Evolutionary conservation across 1,139 yeast genomes (phyloP), one percentile per base, ranked within the genome.

Genomic region (Yamadazyma buinensis): DNA sequence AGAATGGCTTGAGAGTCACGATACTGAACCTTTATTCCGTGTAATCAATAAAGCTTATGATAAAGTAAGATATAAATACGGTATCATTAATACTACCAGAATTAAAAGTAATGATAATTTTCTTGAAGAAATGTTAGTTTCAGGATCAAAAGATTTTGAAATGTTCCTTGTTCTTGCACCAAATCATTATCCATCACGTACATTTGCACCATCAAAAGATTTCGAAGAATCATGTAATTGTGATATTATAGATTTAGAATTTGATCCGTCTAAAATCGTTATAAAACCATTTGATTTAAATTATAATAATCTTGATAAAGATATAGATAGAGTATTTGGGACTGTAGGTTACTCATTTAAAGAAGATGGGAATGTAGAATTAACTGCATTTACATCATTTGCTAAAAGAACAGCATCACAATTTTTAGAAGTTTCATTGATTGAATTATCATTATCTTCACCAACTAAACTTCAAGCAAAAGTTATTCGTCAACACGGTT

Each of bases 301-400:
- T 13, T 58, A 49, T 32, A 7, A 17, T 7, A 41, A 40, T n/a
- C 35, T 67, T 4, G 47, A 43, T 22, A 37, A 39, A 1, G 36
- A 51, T 1, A 29, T 55, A 26, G 37, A 44, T 24, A 42, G 72
- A 29, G 52, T 53, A 2, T 31, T 76, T 2, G 80, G 77, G 0
- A 67, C 79, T 0, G 48, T 64, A 2, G 81, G 75, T 0, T 48
- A 64, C n/a, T 67, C 67, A 38, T 55, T 35, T 7, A 28, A 33
- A 20, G 25, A 24, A 15, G 14, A 24, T 13, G 2, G 8, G 13
- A 19, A 20, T 25, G 31, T 23, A n/a, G 80, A 75, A 40, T 38
- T 78, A 3, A 76, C 84, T 0, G 73, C 72, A 2, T 71, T 75
- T 38, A 68, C 79, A 0, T 76, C 84, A 0, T 76, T 67, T 38